Percentiles rank a stretch among this genome's conserved stretches.
These are phyloP conservation scores for Penicillium concentricum DNA, from an alignment of 2,329 filamentous ascomycete species.

Conservation along the genomic window DNA sequence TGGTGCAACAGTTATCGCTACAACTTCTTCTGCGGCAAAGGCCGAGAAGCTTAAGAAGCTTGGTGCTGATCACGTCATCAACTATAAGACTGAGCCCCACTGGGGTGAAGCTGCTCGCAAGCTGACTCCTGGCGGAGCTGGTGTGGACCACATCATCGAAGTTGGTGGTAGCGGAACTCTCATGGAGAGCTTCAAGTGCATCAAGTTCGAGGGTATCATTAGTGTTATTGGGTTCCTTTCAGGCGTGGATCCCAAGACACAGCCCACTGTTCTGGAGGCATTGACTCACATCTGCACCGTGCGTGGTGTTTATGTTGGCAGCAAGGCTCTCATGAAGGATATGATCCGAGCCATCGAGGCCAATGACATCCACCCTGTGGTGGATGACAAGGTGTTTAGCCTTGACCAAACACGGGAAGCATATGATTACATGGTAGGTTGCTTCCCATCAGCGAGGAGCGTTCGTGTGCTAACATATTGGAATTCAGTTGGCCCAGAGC, in stretches of 20 bases:
- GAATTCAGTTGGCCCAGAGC: slow-evolving; percentile 47
- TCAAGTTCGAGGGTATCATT: slow-evolving; percentile 56
- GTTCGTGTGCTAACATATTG: slow-evolving; percentile 18
- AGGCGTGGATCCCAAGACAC: slow-evolving; percentile 45
- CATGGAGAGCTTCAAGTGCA: slow-evolving; percentile 53
- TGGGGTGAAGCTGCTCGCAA: slow-evolving; percentile 61
- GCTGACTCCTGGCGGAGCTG: slow-evolving; percentile 50
- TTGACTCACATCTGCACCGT: slow-evolving; percentile 55
- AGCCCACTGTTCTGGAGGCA: slow-evolving; percentile 54
- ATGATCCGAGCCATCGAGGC: slow-evolving; percentile 60
- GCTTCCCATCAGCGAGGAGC: slow-evolving; percentile 16
- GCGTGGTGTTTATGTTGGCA: slow-evolving; percentile 58
- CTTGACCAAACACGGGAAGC: slow-evolving; percentile 54
- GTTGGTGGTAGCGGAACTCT: slow-evolving; percentile 66
- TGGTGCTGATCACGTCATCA: slow-evolving; percentile 60
- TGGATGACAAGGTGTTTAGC: slow-evolving; percentile 58
- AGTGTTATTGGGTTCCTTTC: slow-evolving; percentile 60
- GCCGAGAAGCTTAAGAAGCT: slow-evolving; percentile 53
- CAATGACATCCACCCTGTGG: slow-evolving; percentile 58
- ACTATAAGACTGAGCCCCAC: slow-evolving; percentile 58
- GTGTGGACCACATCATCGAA: slow-evolving; percentile 64
- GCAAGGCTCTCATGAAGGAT: slow-evolving; percentile 56
- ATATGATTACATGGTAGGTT: slow-evolving; percentile 52
- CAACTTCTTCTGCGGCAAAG: slow-evolving; percentile 58
- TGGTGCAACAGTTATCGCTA: slow-evolving; percentile 58